Evolutionary conservation across 2,329 filamentous ascomycete species (phyloP).

Genomic region (Penicillium sp.): DNA sequence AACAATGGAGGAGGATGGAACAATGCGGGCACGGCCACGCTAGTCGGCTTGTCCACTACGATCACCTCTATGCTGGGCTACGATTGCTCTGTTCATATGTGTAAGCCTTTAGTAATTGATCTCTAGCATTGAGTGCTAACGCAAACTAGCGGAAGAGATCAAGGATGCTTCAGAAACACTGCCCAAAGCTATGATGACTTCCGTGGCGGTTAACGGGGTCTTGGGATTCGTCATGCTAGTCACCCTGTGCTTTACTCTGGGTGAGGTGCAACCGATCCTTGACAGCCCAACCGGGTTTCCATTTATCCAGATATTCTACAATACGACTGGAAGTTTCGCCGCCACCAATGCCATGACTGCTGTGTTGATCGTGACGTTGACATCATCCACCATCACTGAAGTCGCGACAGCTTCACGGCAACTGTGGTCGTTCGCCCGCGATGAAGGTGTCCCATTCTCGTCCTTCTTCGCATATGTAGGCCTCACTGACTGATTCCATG

Average conservation of each 20-base stretch:
- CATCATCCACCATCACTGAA: conserved; percentile 48
- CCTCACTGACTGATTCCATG: neutral
- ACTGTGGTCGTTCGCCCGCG: conserved; percentile 51
- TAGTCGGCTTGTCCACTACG: conserved; percentile 39
- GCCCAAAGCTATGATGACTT: conserved; percentile 48
- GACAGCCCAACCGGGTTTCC: conserved; percentile 49
- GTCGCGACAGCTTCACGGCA: conserved; percentile 55
- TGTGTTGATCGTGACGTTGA: conserved; percentile 47
- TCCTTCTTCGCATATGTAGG: conserved; percentile 36
- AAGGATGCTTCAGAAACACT: conserved; percentile 47
- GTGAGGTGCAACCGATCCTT: conserved; percentile 44
- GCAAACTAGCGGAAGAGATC: conserved; percentile 36
- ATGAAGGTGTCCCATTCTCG: conserved; percentile 39
- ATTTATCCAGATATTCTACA: conserved; percentile 55
- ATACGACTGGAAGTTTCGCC: conserved; percentile 45
- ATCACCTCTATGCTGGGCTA: conserved; percentile 41
- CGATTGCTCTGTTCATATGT: conserved; percentile 44
- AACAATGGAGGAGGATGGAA: conserved; percentile 40
- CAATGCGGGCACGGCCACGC: conserved; percentile 33
- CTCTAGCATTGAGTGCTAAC: conserved; percentile 5
- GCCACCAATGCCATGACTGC: conserved; percentile 49
- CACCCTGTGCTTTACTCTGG: conserved; percentile 51
- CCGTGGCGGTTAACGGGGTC: conserved; percentile 47
- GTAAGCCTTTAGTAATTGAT: conserved; percentile 24
- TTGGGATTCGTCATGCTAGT: conserved; percentile 55